Evolutionary conservation across 2,329 filamentous ascomycete genomes (phyloP).

Genomic region (Colletotrichum tabaci): DNA sequence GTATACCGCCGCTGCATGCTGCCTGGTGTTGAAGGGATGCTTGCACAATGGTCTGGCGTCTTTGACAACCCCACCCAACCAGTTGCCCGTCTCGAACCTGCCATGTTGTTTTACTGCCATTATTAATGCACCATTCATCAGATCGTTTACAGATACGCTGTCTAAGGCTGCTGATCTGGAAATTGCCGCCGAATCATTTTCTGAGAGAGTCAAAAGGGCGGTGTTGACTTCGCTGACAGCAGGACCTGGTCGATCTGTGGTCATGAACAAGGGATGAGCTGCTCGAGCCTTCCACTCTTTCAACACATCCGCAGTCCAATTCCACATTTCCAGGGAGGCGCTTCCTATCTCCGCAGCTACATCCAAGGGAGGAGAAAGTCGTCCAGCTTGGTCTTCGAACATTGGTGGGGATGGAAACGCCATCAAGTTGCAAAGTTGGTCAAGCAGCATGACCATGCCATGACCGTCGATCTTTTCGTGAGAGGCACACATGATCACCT

Average conservation of each 20-base stretch:
- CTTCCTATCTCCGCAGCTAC: constrained; percentile 2
- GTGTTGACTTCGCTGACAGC: not conserved
- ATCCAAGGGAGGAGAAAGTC: constrained; percentile 14
- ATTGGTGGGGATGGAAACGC: constrained; percentile 2
- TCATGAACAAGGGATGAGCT: not conserved
- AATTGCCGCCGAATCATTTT: not conserved
- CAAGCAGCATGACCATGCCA: constrained; percentile 17
- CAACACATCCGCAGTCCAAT: not conserved
- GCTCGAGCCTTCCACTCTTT: constrained; percentile 4
- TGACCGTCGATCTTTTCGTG: constrained; percentile 23
- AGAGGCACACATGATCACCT: constrained; percentile 4
- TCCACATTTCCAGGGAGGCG: not conserved
- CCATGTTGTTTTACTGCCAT: not conserved
- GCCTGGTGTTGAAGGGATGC: not conserved
- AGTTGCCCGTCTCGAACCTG: not conserved
- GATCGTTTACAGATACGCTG: constrained; percentile 7
- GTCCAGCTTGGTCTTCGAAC: constrained; percentile 8
- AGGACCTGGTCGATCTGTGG: constrained; percentile 12
- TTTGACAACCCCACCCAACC: constrained; percentile 4
- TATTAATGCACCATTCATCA: constrained; percentile 5
- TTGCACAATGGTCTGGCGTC: not conserved
- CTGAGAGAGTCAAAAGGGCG: not conserved
- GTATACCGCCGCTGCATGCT: constrained; percentile 9
- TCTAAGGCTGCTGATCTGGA: not conserved
- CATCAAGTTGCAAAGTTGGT: not conserved